Evolutionary conservation across 192 early-diverging fungal species (phyloP).

Genomic region (Mortierella alpina): DNA sequence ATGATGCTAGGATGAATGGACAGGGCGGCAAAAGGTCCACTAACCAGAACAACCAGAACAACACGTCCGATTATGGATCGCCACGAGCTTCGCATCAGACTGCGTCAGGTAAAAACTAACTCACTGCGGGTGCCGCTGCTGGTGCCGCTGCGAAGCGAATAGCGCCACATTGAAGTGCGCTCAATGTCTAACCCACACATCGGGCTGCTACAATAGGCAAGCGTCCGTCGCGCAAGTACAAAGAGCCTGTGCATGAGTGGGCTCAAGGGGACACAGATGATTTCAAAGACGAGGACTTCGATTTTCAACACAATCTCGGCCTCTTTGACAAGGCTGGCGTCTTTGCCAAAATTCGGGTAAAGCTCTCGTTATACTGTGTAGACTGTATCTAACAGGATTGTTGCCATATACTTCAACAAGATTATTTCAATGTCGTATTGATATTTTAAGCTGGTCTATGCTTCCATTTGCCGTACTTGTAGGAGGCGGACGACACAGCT

Average conservation of each 20-base stretch:
- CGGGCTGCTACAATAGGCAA: constrained; percentile 23
- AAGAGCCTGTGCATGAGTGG: constrained; percentile 61
- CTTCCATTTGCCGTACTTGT: constrained; percentile 20
- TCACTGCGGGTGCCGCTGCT: no score
- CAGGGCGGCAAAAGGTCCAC: constrained; percentile 5
- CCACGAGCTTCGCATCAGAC: constrained; percentile 24
- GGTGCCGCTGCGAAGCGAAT: neutral
- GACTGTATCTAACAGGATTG: neutral
- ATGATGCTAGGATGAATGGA: neutral
- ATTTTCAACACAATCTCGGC: constrained; percentile 70
- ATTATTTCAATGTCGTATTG: neutral
- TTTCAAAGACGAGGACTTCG: constrained; percentile 72
- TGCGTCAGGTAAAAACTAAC: constrained; percentile 12
- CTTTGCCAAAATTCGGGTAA: constrained; percentile 73
- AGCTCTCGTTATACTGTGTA: constrained; percentile 11
- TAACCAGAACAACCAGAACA: constrained; percentile 30
- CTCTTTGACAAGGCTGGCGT: constrained; percentile 79
- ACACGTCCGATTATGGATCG: constrained; percentile 46
- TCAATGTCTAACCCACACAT: neutral
- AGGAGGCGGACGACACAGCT: constrained; percentile 74
- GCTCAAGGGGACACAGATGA: constrained; percentile 68
- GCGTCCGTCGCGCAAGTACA: constrained; percentile 24
- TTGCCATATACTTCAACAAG: neutral
- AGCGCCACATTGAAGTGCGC: no score
- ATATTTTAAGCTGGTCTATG: neutral